Conservation (phyloP, 2,329 filamentous ascomycete genomes). For the Moelleriella libera region DNA sequence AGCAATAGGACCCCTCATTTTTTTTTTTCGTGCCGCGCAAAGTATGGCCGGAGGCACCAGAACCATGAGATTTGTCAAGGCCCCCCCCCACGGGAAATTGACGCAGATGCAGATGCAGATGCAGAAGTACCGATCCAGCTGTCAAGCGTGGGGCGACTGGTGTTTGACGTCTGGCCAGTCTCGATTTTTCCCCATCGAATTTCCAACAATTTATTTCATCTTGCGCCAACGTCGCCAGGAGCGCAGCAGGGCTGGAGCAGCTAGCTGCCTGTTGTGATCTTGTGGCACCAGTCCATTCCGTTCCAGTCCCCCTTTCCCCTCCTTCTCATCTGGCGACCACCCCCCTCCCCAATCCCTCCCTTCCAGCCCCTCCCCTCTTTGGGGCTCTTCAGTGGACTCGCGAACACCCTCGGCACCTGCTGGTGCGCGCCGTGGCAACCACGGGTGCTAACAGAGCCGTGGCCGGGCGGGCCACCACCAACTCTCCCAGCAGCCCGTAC, state of each 20-base stretch:
- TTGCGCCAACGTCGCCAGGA: no score
- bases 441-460: no score
- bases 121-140: not conserved
- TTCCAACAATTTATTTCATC: no score
- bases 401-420: not conserved
- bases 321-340: not conserved
- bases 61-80: not conserved
- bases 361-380: not conserved
- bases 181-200: not conserved
- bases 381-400: not conserved
- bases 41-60: not conserved
- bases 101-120: not conserved
- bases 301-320: no score
- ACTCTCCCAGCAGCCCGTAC: no score
- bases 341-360: not conserved
- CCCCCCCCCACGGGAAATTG: not conserved
- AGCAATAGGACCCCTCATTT: not conserved
- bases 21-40: not conserved
- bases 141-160: not conserved
- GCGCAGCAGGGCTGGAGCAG: no score
- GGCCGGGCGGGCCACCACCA: no score
- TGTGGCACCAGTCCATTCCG: not conserved
- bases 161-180: not conserved
- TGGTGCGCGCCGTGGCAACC: no score
- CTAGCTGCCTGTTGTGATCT: not conserved